Conservation (phyloP, 345 rosid genomes). For the Rhizophora mangle region DNA sequence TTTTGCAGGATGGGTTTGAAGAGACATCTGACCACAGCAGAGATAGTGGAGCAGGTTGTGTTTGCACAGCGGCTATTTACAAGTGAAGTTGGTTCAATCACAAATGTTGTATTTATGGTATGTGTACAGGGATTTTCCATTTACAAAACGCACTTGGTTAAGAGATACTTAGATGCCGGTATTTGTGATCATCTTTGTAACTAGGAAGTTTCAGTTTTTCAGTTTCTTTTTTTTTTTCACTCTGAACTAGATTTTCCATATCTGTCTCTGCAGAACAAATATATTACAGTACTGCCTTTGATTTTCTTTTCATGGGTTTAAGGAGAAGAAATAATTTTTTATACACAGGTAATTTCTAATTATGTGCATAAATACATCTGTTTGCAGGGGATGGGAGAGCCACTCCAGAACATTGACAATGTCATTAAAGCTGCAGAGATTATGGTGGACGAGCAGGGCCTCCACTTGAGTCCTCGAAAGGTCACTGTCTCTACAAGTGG, state of each 20-base stretch:
- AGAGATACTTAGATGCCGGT: background rate
- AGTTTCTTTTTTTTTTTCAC: background rate
- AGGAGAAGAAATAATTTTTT: background rate
- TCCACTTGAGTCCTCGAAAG: conserved; percentile 91
- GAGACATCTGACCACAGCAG: conserved; percentile 81
- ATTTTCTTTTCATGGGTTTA: background rate
- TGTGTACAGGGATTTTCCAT: conserved; percentile 15
- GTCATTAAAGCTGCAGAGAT: conserved; percentile 80
- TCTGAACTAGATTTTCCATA: no score
- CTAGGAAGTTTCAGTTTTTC: background rate
- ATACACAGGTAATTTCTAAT: background rate
- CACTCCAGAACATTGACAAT: conserved; percentile 76
- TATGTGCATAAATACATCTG: conserved; percentile 7
- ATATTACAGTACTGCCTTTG: no score
- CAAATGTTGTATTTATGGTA: conserved; percentile 95
- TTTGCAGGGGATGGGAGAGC: conserved; percentile 97
- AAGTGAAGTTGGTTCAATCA: conserved; percentile 60
- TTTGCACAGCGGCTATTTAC: conserved; percentile 61
- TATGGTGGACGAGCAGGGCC: conserved; percentile 85
- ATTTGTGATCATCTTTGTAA: background rate
- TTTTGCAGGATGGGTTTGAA: conserved; percentile 77
- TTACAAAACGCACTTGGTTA: background rate
- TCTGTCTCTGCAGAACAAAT: no score
- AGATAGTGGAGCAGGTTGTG: conserved; percentile 89
- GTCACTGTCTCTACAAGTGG: conserved; percentile 95